These are phyloP conservation scores for Trametes maxima DNA, from an alignment of 768 basidiomycete species.

Conservation along the genomic window DNA sequence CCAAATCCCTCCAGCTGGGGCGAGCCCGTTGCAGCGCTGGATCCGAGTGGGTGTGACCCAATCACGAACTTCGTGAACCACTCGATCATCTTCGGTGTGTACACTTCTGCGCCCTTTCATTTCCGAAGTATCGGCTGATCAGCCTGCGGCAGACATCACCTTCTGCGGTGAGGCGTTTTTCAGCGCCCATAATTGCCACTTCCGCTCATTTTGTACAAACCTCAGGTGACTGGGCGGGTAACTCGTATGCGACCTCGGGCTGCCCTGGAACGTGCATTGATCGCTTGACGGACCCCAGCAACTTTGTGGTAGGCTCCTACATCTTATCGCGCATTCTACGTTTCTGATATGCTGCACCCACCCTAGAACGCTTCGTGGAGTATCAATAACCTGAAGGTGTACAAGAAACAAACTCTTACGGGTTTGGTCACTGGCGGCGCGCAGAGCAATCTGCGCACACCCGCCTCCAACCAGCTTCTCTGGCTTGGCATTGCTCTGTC, in stretches of 20 bases:
- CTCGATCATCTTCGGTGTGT: constrained; percentile 73
- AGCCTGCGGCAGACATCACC: constrained; percentile 61
- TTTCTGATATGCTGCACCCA: constrained; percentile 8
- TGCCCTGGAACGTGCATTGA: constrained; percentile 76
- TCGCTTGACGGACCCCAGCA: constrained; percentile 63
- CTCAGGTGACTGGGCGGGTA: constrained; percentile 82
- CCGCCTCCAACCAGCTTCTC: constrained; percentile 9
- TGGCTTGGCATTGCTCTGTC: constrained; percentile 8
- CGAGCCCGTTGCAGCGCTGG: constrained; percentile 61
- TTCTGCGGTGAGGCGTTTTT: constrained; percentile 60
- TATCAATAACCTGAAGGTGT: constrained; percentile 79
- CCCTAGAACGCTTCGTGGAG: constrained; percentile 77
- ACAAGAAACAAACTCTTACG: constrained; percentile 55
- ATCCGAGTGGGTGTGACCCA: constrained; percentile 57
- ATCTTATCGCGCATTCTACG: not conserved
- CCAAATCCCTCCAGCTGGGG: constrained; percentile 75
- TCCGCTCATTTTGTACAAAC: constrained; percentile 5
- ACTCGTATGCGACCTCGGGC: constrained; percentile 70
- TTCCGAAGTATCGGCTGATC: constrained; percentile 23
- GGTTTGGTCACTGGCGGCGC: constrained; percentile 34
- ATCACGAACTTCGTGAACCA: constrained; percentile 65
- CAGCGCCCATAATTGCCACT: constrained; percentile 21
- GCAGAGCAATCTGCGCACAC: not conserved
- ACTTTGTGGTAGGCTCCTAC: constrained; percentile 62
- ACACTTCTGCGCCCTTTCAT: not conserved